These are phyloP conservation scores for Cucurbitaria berberidis DNA, from an alignment of 2,329 filamentous ascomycete genomes.

Conservation along the genomic window DNA sequence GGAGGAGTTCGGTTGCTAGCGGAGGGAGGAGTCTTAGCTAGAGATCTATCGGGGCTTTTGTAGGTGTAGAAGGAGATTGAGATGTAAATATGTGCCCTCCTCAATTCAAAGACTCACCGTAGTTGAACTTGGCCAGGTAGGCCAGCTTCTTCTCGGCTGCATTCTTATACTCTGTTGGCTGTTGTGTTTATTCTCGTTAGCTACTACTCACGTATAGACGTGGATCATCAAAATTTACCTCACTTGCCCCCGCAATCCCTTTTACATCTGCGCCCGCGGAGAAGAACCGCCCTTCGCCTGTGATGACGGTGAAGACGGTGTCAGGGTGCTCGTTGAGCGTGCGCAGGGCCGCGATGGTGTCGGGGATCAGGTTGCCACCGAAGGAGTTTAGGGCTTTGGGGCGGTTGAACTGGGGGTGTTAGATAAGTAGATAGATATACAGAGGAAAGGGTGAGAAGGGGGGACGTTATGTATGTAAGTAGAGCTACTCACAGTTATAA, in stretches of 20 bases:
- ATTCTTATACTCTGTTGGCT: conserved; percentile 27
- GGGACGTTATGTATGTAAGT: too few relatives aligned
- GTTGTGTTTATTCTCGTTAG: too few relatives aligned
- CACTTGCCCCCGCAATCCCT: conserved; percentile 25
- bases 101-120: conserved; percentile 35
- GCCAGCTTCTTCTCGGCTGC: conserved; percentile 44
- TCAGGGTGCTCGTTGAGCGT: conserved; percentile 56
- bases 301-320: conserved; percentile 59
- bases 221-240: too few relatives aligned
- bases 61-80: too few relatives aligned
- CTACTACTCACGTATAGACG: too few relatives aligned
- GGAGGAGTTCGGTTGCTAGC: conserved; percentile 47
- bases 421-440: not conserved
- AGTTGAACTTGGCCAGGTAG: conserved; percentile 33
- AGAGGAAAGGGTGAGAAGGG: not conserved
- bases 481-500: conserved; percentile 49
- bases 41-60: too few relatives aligned
- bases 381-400: conserved; percentile 58
- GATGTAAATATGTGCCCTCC: too few relatives aligned
- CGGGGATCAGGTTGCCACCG: conserved; percentile 53
- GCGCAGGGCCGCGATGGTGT: conserved; percentile 53
- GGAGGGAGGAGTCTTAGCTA: conserved; percentile 12
- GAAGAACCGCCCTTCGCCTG: conserved; percentile 59
- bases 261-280: conserved; percentile 58
- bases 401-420: conserved; percentile 49